Base-by-base conservation (phyloP, 2,329 filamentous ascomycete species). In the Rhexocercosporidium sp. region DNA sequence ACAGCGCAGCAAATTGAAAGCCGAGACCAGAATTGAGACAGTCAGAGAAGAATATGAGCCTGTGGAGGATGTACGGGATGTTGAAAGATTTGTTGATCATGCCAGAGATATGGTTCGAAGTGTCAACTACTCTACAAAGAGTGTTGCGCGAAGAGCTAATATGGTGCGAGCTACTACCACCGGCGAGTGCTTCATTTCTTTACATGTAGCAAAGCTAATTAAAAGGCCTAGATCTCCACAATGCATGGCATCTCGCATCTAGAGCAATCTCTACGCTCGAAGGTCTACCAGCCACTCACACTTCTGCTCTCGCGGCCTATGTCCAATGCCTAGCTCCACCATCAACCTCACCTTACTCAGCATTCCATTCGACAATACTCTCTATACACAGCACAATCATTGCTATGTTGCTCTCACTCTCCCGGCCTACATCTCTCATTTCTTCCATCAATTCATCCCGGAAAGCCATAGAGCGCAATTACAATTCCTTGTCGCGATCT, bases 1-100 rank as follows among this genome's bases (percentile, higher is more conserved):
- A 62, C 91, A 97, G 78, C 88, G 96, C 59, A 97, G 92, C 70
- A 89, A 89, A 64, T 88, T 94, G 69, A 99, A 99, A 80, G 92
- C 93, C 3, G 91, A 94, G 77, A 88, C 91, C 0, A 87, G 95
- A 31, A 83, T 88, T 3, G 96, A 99, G 76, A 94, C 90, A 65
- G 90, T 99, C 39, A 87, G 89, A 62, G 96, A 99, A 68, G 96
- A 99, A 77, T 93, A 92, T 74, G 89, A 93, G 70, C 94, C 96
- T 0, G 85, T 97, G 20, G 87, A 91, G 69, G 92, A 96, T 70
- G 87, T 95, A 57, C 88, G 90, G 31, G 95, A 97, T 79, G 94
- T 97, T 2, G 95, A 98, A 76, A 90, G 96, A 73, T 97, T 99
- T 78, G 90, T 97, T 62, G 90, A 93, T 62, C 92, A 97, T 76